Conservation (phyloP, 1,284 basidiomycete genomes). For the Trichosporon sp. region DNA sequence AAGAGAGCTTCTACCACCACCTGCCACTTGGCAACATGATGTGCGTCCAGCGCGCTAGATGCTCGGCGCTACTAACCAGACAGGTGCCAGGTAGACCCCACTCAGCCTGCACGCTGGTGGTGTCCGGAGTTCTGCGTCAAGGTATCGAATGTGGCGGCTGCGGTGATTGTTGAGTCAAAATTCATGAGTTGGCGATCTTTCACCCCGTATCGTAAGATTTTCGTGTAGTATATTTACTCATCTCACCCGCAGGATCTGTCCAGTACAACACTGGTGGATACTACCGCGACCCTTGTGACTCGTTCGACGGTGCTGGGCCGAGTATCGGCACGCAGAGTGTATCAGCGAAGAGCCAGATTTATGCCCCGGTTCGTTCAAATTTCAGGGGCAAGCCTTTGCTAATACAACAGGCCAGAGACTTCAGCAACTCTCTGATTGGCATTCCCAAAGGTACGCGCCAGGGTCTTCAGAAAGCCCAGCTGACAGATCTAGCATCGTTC, state of each 20-base stretch:
- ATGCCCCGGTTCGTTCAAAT: constrained; percentile 42
- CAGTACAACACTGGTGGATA: constrained; percentile 49
- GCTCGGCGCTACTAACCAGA: neutral
- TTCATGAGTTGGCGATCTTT: constrained; percentile 53
- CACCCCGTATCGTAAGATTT: constrained; percentile 53
- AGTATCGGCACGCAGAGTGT: constrained; percentile 53
- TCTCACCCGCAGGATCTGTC: constrained; percentile 51
- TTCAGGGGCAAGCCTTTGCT: neutral
- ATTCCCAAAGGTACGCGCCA: constrained; percentile 38
- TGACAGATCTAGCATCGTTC: constrained; percentile 26
- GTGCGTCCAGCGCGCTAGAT: constrained; percentile 22
- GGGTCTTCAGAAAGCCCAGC: neutral
- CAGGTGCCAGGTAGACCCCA: constrained; percentile 58
- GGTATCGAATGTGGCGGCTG: constrained; percentile 58
- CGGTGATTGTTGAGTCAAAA: constrained; percentile 54
- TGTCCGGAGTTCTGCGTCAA: constrained; percentile 56
- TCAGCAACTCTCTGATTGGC: constrained; percentile 53
- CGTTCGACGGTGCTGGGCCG: neutral
- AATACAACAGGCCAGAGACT: constrained; percentile 44
- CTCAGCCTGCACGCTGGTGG: constrained; percentile 59
- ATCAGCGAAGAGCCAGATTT: constrained; percentile 52
- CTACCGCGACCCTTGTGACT: neutral
- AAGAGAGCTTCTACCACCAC: constrained; percentile 60
- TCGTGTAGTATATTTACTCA: neutral
- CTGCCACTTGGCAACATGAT: constrained; percentile 61